Evolutionary conservation across 495 filamentous ascomycete genomes (phyloP).

Genomic region (Hyphodiscus hymeniophilus): DNA sequence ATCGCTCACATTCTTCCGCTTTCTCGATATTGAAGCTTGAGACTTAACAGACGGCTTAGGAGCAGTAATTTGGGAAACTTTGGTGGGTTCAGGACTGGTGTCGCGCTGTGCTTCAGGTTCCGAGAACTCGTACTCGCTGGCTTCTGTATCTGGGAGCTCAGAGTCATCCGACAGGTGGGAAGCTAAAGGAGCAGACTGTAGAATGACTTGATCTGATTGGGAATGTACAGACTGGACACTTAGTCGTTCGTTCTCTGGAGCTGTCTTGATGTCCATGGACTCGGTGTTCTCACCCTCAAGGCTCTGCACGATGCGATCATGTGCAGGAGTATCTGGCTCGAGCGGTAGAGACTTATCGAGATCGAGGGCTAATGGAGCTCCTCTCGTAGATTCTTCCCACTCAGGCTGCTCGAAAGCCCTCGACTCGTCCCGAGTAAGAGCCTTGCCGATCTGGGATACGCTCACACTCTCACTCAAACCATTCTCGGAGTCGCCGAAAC

Average conservation of each 20-base stretch:
- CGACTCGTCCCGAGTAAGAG: conserved; percentile 4
- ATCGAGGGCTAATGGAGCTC: not conserved
- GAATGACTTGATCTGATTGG: not conserved
- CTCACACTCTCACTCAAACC: conserved; percentile 1
- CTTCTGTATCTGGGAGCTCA: not conserved
- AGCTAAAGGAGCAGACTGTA: not conserved
- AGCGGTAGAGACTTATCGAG: not conserved
- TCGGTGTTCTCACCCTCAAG: conserved; percentile 1
- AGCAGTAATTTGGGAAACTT: not conserved
- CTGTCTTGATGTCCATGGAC: not conserved
- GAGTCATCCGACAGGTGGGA: too few species aligned
- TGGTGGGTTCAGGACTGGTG: not conserved
- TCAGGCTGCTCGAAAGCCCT: not conserved
- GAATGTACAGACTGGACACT: not conserved
- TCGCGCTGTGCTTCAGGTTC: not conserved
- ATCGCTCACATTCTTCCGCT: conserved; percentile 10
- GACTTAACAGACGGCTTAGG: not conserved
- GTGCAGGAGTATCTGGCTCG: not conserved
- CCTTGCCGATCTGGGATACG: conserved; percentile 4
- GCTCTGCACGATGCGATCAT: conserved; percentile 2
- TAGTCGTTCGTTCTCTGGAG: not conserved
- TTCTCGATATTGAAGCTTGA: not conserved
- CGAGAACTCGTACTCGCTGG: not conserved
- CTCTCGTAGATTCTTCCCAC: not conserved
- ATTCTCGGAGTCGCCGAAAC: conserved; percentile 19